Conservation (phyloP, 1,284 basidiomycete genomes). For the Takashimella koratensis region DNA sequence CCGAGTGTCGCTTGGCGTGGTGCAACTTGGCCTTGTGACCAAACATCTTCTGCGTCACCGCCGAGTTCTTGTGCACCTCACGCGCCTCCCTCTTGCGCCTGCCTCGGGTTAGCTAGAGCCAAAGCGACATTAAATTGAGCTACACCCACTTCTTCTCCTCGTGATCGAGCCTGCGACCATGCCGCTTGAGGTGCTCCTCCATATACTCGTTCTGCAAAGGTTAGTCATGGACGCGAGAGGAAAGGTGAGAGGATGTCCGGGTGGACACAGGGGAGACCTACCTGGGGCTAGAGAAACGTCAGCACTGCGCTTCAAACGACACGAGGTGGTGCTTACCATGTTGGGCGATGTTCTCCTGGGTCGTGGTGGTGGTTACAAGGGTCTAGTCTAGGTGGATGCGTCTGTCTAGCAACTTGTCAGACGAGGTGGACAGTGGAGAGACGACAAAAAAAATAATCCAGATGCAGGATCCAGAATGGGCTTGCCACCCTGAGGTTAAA, state of each 20-base stretch:
- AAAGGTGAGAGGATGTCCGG: too few species aligned
- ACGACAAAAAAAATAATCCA: too few species aligned
- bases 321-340: slow-evolving; percentile 15
- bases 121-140: too few species aligned
- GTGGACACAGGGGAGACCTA: slow-evolving; percentile 13
- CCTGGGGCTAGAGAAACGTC: slow-evolving; percentile 37
- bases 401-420: neutral
- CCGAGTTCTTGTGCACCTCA: slow-evolving; percentile 80
- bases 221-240: slow-evolving; percentile 6
- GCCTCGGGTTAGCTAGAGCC: too few species aligned
- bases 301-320: neutral
- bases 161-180: slow-evolving; percentile 49
- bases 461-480: slow-evolving; percentile 12
- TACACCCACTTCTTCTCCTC: slow-evolving; percentile 49
- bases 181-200: slow-evolving; percentile 50
- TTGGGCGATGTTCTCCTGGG: slow-evolving; percentile 3
- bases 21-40: slow-evolving; percentile 97
- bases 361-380: neutral
- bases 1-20: slow-evolving; percentile 90
- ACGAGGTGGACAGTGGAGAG: too few species aligned
- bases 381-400: neutral
- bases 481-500: slow-evolving; percentile 7
- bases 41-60: slow-evolving; percentile 86
- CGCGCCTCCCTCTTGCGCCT: slow-evolving; percentile 95
- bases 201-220: slow-evolving; percentile 49